Conservation (phyloP, 106 monocot genomes). For the Apostasia ramifera region DNA sequence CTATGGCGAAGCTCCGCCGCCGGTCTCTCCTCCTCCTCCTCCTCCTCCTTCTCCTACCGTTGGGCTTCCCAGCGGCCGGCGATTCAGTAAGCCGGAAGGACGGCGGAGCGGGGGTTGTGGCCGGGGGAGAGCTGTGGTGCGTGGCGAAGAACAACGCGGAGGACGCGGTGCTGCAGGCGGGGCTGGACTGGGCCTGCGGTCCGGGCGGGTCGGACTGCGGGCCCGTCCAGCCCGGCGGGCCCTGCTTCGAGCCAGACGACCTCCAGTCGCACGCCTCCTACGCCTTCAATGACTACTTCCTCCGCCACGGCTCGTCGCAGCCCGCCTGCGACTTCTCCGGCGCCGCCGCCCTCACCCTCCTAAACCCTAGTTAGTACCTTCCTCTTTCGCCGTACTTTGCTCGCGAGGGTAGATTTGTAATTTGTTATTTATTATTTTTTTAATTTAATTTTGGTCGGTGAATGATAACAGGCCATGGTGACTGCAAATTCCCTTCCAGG, state of each 20-base stretch:
- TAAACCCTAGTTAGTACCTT: slow-evolving; percentile 46
- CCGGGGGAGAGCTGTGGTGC: slow-evolving; percentile 55
- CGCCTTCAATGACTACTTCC: slow-evolving; percentile 90
- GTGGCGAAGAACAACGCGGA: slow-evolving; percentile 99
- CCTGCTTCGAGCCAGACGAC: slow-evolving; percentile 58
- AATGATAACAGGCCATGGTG: slow-evolving; percentile 31
- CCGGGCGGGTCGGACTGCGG: slow-evolving; percentile 73
- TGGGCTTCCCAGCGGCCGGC: neutral
- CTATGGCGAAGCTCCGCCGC: neutral
- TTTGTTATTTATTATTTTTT: neutral
- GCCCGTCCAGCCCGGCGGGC: slow-evolving; percentile 66
- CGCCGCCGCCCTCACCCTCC: slow-evolving; percentile 56
- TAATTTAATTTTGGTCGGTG: neutral
- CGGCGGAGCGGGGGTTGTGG: neutral
- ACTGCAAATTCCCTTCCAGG: slow-evolving; percentile 68
- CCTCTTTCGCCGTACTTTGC: neutral
- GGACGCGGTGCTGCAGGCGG: slow-evolving; percentile 56
- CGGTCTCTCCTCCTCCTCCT: neutral
- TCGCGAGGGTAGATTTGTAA: neutral
- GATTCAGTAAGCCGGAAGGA: neutral
- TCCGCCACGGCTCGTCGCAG: slow-evolving; percentile 21
- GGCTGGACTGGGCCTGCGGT: slow-evolving; percentile 90
- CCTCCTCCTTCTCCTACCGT: neutral
- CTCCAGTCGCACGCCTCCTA: slow-evolving; percentile 71
- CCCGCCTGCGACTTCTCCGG: slow-evolving; percentile 82